Conservation (phyloP, 441 rosid genomes). For the Mallotus repandus region DNA sequence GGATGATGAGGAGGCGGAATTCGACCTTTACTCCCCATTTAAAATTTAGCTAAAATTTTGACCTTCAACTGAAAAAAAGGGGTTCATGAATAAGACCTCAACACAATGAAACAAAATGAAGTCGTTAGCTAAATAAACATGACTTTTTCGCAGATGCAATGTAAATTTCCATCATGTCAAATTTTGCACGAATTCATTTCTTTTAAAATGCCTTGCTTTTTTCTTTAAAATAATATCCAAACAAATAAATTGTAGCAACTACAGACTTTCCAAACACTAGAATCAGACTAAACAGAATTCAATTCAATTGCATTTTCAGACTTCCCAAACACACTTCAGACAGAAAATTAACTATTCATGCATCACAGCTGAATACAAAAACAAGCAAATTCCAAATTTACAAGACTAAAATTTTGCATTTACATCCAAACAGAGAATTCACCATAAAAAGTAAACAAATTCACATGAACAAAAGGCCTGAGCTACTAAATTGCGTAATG, state of each 20-base stretch:
- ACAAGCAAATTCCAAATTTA: background rate
- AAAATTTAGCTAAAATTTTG: conserved; percentile 7
- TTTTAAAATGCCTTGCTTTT: too few relatives aligned
- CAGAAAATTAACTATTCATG: background rate
- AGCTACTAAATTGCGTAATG: too few relatives aligned
- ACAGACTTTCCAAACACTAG: too few relatives aligned
- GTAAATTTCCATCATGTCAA: too few relatives aligned
- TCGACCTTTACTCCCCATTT: conserved; percentile 85
- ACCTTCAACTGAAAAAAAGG: conserved; percentile 19
- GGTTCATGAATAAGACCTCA: background rate
- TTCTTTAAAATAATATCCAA: too few relatives aligned
- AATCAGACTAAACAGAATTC: too few relatives aligned
- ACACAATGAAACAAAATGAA: background rate
- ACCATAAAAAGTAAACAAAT: background rate
- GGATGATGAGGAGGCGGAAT: conserved; percentile 59
- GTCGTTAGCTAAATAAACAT: background rate
- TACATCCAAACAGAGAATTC: background rate
- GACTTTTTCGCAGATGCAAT: too few relatives aligned
- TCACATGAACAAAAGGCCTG: too few relatives aligned
- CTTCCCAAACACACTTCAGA: background rate
- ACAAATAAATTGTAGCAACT: too few relatives aligned
- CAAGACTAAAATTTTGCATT: background rate
- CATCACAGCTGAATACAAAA: background rate
- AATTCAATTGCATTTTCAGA: too few relatives aligned
- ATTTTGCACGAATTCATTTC: too few relatives aligned